Evolutionary conservation across 192 early-diverging fungal genomes (phyloP).

Genomic region (Linderina pennispora): DNA sequence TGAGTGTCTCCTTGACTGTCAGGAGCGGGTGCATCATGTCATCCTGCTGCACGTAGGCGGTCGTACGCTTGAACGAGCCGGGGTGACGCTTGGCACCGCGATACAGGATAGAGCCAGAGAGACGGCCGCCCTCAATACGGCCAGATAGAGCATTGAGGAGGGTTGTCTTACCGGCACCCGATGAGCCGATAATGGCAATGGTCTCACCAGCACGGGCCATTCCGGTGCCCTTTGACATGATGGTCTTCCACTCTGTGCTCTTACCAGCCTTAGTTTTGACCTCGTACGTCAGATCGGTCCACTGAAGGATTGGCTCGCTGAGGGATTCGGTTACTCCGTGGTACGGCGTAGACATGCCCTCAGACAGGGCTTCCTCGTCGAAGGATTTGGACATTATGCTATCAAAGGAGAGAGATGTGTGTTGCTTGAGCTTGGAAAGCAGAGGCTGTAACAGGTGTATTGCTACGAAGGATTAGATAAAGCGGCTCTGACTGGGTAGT

Average conservation of each 20-base stretch:
- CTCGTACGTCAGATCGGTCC: constrained; percentile 36
- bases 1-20: constrained; percentile 73
- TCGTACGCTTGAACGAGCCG: constrained; percentile 41
- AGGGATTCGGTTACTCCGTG: not conserved
- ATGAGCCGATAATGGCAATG: constrained; percentile 88
- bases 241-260: constrained; percentile 12
- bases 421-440: too few relatives aligned
- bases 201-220: constrained; percentile 64
- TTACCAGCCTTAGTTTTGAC: constrained; percentile 31
- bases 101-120: constrained; percentile 50
- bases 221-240: constrained; percentile 70
- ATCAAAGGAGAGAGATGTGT: too few relatives aligned
- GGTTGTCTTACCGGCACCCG: constrained; percentile 87
- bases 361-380: constrained; percentile 31
- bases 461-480: too few relatives aligned
- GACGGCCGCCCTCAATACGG: constrained; percentile 52
- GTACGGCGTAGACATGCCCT: constrained; percentile 12
- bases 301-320: constrained; percentile 29
- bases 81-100: constrained; percentile 48
- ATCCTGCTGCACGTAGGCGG: constrained; percentile 50
- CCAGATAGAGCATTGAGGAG: constrained; percentile 77
- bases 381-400: constrained; percentile 19
- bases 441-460: too few relatives aligned
- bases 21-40: constrained; percentile 53
- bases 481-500: too few relatives aligned